Base-by-base conservation (phyloP, 306 rosid species). In the Senna siamea region DNA sequence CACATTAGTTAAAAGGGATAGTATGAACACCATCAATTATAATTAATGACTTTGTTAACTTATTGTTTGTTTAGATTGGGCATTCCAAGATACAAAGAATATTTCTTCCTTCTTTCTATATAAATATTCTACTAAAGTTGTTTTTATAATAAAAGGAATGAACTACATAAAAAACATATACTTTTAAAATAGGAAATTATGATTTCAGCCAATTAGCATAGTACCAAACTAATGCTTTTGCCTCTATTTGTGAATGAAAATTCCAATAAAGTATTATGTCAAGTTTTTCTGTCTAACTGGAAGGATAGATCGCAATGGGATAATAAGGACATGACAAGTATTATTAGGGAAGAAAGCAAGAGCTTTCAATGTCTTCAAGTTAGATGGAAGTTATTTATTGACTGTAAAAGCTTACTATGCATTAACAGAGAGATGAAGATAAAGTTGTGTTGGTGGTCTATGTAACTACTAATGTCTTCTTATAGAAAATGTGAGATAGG, bases 271-370 rank as follows among this genome's bases (percentile, higher is more conserved):
- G 66, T 35, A 23, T 46, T 7, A 18, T 44, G 53, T 59, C 34
- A 72, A 30, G 34, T 44, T 43, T 48, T 11, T 8, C 35, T 38
- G 10, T 35, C 26, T 63, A 41, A 15, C 14, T 48, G 65, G 47
- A 74, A 9, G 43, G 76, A 23, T 74, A 75, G 75, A 70, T 81
- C 78, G 19, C 71, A 19, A 62, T 52, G 30, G 28, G 77, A n/a
- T n/a, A n/a, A 53, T 32, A 7, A 43, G 59, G 51, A 40, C 3
- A 17, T 30, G 66, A 30, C 37, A 64, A 7, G 18, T 55, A 68
- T n/a, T 43, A 28, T 28, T 5, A 28, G 32, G 56, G 71, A 69
- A 58, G 46, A 65, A 44, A 19, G 61, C 8, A 41, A 22, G 37
- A 10, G 4, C 32, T 50, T 60, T 68, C 48, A 15, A n/a, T 46